These are phyloP conservation scores for Volvox reticuliferus DNA, from an alignment of 139 green algal genomes.

Conservation along the genomic window DNA sequence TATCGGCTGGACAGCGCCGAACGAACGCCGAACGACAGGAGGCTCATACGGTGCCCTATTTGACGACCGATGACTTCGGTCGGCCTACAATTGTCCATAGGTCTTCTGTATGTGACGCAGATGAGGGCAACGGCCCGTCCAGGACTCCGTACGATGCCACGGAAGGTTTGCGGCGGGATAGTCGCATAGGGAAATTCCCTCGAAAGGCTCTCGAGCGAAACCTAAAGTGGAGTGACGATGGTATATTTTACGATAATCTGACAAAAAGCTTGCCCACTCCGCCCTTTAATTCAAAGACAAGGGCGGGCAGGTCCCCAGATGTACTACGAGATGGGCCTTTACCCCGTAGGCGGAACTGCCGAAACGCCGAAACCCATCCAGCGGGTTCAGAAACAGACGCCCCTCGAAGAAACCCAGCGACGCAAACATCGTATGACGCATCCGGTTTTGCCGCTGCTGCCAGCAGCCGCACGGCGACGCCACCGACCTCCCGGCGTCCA, in stretches of 20 bases:
- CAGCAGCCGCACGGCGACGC: neutral
- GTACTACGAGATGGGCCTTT: no score
- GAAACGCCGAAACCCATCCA: no score
- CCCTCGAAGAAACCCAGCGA: no score
- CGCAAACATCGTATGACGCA: neutral
- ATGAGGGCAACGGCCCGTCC: neutral
- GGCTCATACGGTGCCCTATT: neutral
- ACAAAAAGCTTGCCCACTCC: no score
- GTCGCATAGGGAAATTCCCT: no score
- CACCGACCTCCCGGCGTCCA: neutral
- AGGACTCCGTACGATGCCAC: neutral
- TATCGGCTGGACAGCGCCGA: neutral
- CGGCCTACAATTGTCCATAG: neutral
- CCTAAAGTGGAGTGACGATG: no score
- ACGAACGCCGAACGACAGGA: neutral
- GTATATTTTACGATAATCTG: no score
- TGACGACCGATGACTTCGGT: constrained; percentile 24
- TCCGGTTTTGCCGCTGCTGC: neutral
- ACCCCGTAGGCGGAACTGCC: no score
- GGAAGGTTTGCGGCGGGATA: neutral
- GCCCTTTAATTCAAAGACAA: no score
- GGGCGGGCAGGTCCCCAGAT: no score
- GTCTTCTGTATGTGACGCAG: neutral
- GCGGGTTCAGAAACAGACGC: no score
- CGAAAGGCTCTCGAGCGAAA: no score